Conservation (phyloP, 805 yeast species). For the Priceomyces fermenticarens region DNA sequence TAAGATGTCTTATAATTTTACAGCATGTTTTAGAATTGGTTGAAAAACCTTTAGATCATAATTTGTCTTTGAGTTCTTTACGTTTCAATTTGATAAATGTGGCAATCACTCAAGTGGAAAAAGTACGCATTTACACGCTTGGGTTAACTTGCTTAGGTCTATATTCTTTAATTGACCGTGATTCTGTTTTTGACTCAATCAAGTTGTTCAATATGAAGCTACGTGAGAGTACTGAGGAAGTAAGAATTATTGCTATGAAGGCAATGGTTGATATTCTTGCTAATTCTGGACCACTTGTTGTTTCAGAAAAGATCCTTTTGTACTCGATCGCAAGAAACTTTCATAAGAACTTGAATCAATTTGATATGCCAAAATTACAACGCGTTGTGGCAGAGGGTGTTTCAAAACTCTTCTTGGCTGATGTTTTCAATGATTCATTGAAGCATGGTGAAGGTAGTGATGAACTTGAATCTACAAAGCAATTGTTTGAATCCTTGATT, state of each 20-base stretch:
- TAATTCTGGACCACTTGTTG: constrained; percentile 66
- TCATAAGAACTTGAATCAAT: constrained; percentile 59
- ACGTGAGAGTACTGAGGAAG: constrained; percentile 60
- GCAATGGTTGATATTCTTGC: constrained; percentile 77
- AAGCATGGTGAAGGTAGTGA: constrained; percentile 13
- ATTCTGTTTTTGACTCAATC: constrained; percentile 59
- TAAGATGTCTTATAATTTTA: constrained; percentile 66
- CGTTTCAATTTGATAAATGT: constrained; percentile 77
- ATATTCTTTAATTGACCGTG: constrained; percentile 66
- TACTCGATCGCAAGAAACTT: constrained; percentile 66
- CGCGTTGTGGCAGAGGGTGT: constrained; percentile 83
- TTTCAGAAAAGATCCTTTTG: constrained; percentile 52
- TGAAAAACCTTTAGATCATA: constrained; percentile 61
- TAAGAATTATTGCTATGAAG: constrained; percentile 61
- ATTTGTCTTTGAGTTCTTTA: constrained; percentile 63
- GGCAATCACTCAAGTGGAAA: constrained; percentile 52
- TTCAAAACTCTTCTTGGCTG: constrained; percentile 78
- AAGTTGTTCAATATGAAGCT: constrained; percentile 68
- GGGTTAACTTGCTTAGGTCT: constrained; percentile 79
- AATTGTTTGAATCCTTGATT: constrained; percentile 64
- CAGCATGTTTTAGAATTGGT: constrained; percentile 67
- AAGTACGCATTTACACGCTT: constrained; percentile 53
- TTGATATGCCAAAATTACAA: constrained; percentile 62
- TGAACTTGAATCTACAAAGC: constrained; percentile 26
- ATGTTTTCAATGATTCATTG: constrained; percentile 66